Conservation (phyloP, 768 basidiomycete genomes). For the Xerocomellus dryophilus region DNA sequence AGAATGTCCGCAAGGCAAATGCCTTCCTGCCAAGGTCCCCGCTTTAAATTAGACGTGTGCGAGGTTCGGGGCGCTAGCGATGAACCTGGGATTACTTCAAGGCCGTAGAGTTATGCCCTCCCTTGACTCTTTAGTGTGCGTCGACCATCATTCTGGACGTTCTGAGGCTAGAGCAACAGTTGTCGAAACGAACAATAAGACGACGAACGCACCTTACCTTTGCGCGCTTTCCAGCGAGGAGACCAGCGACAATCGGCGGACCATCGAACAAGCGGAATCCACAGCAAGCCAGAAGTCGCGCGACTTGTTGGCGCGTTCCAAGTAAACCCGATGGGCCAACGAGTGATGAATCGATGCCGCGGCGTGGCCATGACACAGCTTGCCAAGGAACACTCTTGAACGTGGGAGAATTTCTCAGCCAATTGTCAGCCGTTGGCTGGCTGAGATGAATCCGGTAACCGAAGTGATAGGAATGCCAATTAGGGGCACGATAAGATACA, state of each 20-base stretch:
- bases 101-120: not conserved
- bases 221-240: too few relatives aligned
- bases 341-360: not conserved
- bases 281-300: conserved; percentile 11
- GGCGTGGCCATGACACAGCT: conserved; percentile 14
- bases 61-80: too few relatives aligned
- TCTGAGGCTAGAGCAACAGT: not conserved
- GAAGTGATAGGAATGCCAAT: conserved; percentile 1
- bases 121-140: not conserved
- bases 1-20: not conserved
- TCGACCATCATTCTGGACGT: not conserved
- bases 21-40: not conserved
- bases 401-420: not conserved
- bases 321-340: not conserved
- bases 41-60: too few relatives aligned
- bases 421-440: not conserved
- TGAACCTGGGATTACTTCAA: not conserved
- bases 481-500: conserved; percentile 9
- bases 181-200: not conserved
- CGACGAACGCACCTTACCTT: not conserved
- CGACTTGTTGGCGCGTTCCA: not conserved
- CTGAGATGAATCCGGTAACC: not conserved
- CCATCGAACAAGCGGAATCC: not conserved
- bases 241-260: not conserved
- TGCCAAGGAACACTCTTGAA: conserved; percentile 16